Conservation (phyloP, 129 eudicot genomes). For the Sambucus nigra region DNA sequence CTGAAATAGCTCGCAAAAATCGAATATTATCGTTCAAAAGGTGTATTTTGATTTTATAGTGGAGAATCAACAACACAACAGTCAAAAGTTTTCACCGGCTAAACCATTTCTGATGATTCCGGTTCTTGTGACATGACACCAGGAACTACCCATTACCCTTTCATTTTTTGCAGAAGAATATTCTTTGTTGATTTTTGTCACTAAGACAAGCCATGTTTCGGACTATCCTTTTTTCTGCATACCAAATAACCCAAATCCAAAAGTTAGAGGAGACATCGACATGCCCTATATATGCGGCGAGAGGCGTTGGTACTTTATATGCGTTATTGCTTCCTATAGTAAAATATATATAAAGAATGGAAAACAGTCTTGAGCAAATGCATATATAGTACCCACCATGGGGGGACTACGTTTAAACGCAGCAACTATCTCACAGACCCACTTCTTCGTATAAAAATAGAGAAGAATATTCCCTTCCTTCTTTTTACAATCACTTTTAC, state of each 20-base stretch:
- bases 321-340: background rate
- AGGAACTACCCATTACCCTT: slow-evolving; percentile 15
- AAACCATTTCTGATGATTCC: slow-evolving; percentile 18
- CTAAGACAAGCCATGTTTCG: too few species aligned
- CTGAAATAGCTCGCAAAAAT: background rate
- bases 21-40: background rate
- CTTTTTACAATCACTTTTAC: too few species aligned
- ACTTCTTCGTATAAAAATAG: background rate
- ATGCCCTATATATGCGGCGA: slow-evolving; percentile 8
- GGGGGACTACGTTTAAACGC: slow-evolving; percentile 13
- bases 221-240: too few species aligned
- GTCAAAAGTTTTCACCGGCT: slow-evolving; percentile 11
- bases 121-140: slow-evolving; percentile 24
- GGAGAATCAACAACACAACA: slow-evolving; percentile 9
- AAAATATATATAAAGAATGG: background rate
- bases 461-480: background rate
- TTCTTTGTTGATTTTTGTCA: background rate
- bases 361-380: background rate
- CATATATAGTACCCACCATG: slow-evolving; percentile 8
- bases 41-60: slow-evolving; percentile 2
- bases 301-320: too few species aligned
- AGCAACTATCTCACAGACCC: background rate
- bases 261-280: background rate
- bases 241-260: background rate
- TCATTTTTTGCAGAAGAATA: background rate